A percentile compares a stretch with the other conserved stretches of the same genome.
Evolutionary conservation across 495 filamentous ascomycete genomes (phyloP).

Genomic region (Neurospora tetrasperma): DNA sequence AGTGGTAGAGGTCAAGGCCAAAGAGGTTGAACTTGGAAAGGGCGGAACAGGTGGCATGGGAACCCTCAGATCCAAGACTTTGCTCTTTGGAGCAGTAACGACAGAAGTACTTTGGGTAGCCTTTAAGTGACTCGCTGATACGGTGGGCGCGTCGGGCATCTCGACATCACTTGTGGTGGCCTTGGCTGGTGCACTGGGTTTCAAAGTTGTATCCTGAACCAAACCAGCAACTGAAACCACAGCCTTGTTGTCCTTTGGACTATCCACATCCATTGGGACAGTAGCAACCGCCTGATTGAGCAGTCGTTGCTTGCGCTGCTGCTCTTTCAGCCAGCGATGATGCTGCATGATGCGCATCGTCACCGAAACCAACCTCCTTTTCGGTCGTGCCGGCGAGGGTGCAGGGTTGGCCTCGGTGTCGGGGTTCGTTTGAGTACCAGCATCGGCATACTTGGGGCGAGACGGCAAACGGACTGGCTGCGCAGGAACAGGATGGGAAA

Average conservation of each 20-base stretch:
- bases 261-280: conserved; percentile 27
- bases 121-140: conserved; percentile 5
- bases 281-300: conserved; percentile 11
- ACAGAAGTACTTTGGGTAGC: conserved; percentile 3
- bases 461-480: conserved; percentile 23
- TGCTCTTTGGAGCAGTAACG: conserved; percentile 21
- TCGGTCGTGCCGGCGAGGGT: conserved; percentile 19
- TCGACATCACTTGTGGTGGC: conserved; percentile 13
- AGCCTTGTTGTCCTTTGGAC: conserved; percentile 12
- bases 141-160: conserved; percentile 16
- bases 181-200: conserved; percentile 1
- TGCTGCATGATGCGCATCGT: conserved; percentile 39
- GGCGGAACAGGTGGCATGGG: conserved; percentile 39
- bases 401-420: conserved; percentile 13
- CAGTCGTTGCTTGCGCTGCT: conserved; percentile 14
- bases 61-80: conserved; percentile 38
- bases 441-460: conserved; percentile 33
- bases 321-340: conserved; percentile 26
- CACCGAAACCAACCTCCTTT: conserved; percentile 33
- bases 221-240: conserved; percentile 9
- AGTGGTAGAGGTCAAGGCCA: conserved; percentile 27
- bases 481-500: conserved; percentile 25
- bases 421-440: conserved; percentile 40
- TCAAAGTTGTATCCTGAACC: conserved; percentile 7
- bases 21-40: conserved; percentile 21